Base-by-base conservation (phyloP, 2,329 filamentous ascomycete species). In the Fusarium coffeatum region DNA sequence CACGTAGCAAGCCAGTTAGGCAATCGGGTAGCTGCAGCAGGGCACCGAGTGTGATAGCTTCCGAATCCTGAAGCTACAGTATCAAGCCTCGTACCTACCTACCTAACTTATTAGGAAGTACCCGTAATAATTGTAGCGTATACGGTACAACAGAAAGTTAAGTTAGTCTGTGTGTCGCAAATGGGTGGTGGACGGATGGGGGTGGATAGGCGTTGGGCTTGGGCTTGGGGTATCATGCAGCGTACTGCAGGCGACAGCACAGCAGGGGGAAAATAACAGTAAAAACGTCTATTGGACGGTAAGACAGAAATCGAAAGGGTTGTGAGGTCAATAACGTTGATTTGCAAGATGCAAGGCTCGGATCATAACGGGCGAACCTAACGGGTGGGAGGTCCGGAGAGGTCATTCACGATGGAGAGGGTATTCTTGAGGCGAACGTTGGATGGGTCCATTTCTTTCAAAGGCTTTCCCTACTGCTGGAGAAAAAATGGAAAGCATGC, bases 1-100 rank as follows among this genome's bases (percentile, higher is more conserved):
- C 74, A 69, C 66, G 34, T 18, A 37, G 9, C 34, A 37, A 37
- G 66, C 66, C 64, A 70, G 73, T 80, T 77, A 77, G 77, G 72
- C 73, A 71, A 72, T 77, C 72, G 76, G 74, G 74, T 75, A 76
- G 75, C 73, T 75, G 76, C 78, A 78, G 75, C 67, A 74, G 70
- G 73, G 65, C 71, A 74, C 68, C 54, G 66, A 71, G 69, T 58
- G 64, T 75, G 59, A 72, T 66, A 75, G 71, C 53, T 67, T 68
- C 66, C 45, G 48, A 65, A 56, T 55, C 65, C 62, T 72, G 64
- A 64, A 58, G 60, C 50, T 37, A 30, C 28, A 30, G 28, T 68
- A 66, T 68, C 60, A 66, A 66, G 67, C 59, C 59, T 66, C 48
- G 40, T 50, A 66, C 66, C 63, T 70, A 70, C 67, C 67, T 60